Percentiles rank a stretch among this genome's conserved stretches.
phyloP scores from a whole-genome alignment of 2,329 filamentous ascomycete genomes.

The Didymellaceae sp. region DNA sequence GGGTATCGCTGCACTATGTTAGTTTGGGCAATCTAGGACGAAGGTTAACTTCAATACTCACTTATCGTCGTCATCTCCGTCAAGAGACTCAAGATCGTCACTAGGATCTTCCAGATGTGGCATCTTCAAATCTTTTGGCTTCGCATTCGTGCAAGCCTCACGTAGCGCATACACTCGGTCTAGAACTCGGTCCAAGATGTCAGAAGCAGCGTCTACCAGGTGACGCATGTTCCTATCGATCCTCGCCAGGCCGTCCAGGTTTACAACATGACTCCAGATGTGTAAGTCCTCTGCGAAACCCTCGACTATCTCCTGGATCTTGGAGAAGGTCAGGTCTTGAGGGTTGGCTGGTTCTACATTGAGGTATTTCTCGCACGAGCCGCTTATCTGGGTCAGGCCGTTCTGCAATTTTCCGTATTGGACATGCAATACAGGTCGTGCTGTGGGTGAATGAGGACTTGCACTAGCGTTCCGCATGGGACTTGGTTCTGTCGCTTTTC shows the following conservation, averaged over 20 bases:
- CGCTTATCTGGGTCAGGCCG: constrained; percentile 23
- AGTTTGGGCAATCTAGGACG: background rate
- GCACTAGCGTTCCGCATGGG: constrained; percentile 22
- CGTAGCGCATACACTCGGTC: constrained; percentile 18
- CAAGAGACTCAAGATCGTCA: constrained; percentile 14
- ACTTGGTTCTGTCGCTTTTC: background rate
- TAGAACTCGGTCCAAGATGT: constrained; percentile 23
- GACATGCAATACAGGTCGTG: constrained; percentile 26
- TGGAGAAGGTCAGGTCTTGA: constrained; percentile 32
- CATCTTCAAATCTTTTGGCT: constrained; percentile 33
- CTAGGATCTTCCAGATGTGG: constrained; percentile 10
- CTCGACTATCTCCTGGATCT: constrained; percentile 30
- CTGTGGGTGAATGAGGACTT: constrained; percentile 26
- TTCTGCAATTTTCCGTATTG: constrained; percentile 28
- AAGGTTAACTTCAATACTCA: background rate
- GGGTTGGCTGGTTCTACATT: constrained; percentile 34
- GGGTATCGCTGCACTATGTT: constrained; percentile 11
- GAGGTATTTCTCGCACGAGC: constrained; percentile 18
- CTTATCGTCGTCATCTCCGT: constrained; percentile 14
- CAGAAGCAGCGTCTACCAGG: constrained; percentile 24
- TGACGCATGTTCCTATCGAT: constrained; percentile 22
- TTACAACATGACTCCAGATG: constrained; percentile 29
- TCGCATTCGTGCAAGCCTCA: constrained; percentile 23
- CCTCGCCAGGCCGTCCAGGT: constrained; percentile 24
- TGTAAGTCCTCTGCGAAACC: constrained; percentile 32